These are phyloP conservation scores for Calocybe indica DNA, from an alignment of 768 basidiomycete genomes.

Conservation along the genomic window DNA sequence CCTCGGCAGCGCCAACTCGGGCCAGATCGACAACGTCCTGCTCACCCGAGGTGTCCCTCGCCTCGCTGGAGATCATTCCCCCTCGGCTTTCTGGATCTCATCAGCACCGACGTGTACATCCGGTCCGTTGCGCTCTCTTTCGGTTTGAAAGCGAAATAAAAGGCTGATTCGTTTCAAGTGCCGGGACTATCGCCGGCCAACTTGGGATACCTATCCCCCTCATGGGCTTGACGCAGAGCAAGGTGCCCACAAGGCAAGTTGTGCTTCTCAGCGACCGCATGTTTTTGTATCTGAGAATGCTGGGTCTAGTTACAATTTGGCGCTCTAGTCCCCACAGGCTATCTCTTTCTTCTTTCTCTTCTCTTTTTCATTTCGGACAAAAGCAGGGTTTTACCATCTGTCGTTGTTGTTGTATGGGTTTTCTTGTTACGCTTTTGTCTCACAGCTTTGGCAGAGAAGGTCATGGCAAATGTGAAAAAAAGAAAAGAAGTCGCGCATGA, in stretches of 20 bases:
- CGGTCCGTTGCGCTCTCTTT: conserved; percentile 21
- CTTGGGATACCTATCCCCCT: conserved; percentile 29
- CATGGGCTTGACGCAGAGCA: conserved; percentile 26
- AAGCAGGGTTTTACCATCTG: too few relatives aligned
- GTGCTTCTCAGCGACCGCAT: not conserved
- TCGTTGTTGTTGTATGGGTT: too few relatives aligned
- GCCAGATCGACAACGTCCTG: conserved; percentile 47
- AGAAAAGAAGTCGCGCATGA: too few relatives aligned
- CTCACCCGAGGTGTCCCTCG: conserved; percentile 46
- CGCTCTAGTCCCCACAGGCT: too few relatives aligned
- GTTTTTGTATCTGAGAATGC: too few relatives aligned
- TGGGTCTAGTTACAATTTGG: too few relatives aligned
- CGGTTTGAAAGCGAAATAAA: not conserved
- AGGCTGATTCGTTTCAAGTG: conserved; percentile 12
- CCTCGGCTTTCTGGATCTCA: conserved; percentile 45
- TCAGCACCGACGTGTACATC: conserved; percentile 28
- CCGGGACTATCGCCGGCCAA: conserved; percentile 22
- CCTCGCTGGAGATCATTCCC: conserved; percentile 54
- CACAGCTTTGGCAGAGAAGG: too few relatives aligned
- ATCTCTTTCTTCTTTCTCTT: too few relatives aligned
- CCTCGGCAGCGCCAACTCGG: conserved; percentile 49
- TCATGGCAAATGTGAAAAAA: too few relatives aligned
- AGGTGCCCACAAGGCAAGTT: conserved; percentile 30
- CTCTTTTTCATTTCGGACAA: too few relatives aligned
- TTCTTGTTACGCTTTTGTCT: too few relatives aligned